Evolutionary conservation across 2,329 filamentous ascomycete species (phyloP).

Genomic region (Lachnum nothofagi): DNA sequence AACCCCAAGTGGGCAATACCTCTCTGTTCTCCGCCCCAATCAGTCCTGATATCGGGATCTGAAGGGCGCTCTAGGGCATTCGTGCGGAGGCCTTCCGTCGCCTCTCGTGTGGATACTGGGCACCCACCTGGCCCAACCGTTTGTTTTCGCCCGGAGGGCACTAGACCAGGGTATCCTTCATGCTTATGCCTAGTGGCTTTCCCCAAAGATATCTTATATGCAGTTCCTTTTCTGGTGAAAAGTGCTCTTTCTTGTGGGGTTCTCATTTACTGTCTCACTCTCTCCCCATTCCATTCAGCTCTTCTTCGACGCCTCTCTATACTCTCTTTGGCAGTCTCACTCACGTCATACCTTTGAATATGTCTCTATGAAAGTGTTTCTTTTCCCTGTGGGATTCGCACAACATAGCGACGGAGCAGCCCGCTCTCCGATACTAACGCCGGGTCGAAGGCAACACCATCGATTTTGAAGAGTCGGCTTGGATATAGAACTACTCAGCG

Average conservation of each 20-base stretch:
- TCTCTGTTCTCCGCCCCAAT: no score
- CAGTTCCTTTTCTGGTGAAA: constrained; percentile 11
- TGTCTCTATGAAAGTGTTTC: constrained; percentile 17
- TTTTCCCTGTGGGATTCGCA: no score
- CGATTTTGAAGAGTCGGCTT: background rate
- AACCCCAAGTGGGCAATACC: no score
- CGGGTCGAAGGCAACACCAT: no score
- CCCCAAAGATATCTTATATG: constrained; percentile 18
- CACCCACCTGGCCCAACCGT: background rate
- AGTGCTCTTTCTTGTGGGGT: background rate
- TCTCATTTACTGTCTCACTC: constrained; percentile 20
- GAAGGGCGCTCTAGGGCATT: no score
- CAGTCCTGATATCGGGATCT: no score
- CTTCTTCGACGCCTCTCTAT: constrained; percentile 9
- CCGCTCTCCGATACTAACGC: no score
- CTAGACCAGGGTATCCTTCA: constrained; percentile 7
- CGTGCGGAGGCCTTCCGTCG: background rate
- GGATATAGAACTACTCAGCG: background rate
- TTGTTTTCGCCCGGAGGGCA: constrained; percentile 1
- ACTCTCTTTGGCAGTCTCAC: constrained; percentile 3
- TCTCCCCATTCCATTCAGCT: constrained; percentile 9
- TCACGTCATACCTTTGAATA: constrained; percentile 8
- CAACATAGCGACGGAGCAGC: no score
- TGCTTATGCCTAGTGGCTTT: constrained; percentile 12
- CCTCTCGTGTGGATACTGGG: background rate